These are phyloP conservation scores for Vinca major DNA, from an alignment of 305 asterid species.

Conservation along the genomic window DNA sequence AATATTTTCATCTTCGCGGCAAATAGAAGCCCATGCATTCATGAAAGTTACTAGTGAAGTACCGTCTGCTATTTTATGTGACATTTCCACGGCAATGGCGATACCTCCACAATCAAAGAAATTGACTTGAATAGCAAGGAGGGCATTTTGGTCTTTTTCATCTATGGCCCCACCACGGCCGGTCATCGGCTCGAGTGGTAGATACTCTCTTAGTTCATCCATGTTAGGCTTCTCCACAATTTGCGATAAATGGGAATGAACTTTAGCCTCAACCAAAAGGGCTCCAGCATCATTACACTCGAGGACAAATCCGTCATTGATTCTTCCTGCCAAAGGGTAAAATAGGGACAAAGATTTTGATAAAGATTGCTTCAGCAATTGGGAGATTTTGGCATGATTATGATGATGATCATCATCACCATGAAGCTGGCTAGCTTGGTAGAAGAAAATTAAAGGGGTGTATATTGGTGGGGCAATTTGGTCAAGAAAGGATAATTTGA, in stretches of 20 bases:
- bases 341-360: conserved; percentile 14
- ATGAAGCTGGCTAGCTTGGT: background rate
- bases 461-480: conserved; percentile 3
- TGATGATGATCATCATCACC: background rate
- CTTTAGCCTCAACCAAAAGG: conserved; percentile 21
- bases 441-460: conserved; percentile 7
- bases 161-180: background rate
- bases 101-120: conserved; percentile 26
- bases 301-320: conserved; percentile 8
- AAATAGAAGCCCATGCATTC: conserved; percentile 30
- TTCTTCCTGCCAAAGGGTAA: conserved; percentile 30
- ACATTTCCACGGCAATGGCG: conserved; percentile 25
- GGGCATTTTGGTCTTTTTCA: background rate
- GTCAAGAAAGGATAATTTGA: conserved; percentile 6
- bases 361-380: conserved; percentile 16
- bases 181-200: conserved; percentile 5
- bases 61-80: conserved; percentile 34
- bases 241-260: conserved; percentile 13
- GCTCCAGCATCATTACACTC: conserved; percentile 31
- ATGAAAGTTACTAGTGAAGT: conserved; percentile 26
- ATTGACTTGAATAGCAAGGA: conserved; percentile 24
- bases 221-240: conserved; percentile 14
- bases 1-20: conserved; percentile 10
- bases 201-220: conserved; percentile 20
- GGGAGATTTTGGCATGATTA: background rate